Evolutionary conservation across 108 stramenopile species (phyloP).

Genomic region (Cyclotella atomus): DNA sequence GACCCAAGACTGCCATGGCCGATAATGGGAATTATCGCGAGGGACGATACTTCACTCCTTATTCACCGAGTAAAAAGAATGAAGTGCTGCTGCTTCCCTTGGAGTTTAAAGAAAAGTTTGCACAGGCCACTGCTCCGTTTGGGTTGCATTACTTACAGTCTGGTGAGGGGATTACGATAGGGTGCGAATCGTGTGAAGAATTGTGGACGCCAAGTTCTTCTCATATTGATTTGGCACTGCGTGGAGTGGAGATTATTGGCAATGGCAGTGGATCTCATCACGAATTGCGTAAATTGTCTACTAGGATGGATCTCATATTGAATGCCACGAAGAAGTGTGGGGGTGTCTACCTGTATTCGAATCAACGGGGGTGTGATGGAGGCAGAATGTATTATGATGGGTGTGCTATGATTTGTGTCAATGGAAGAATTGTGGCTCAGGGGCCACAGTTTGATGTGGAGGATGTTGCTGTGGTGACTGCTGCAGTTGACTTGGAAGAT

Average conservation of each 20-base stretch:
- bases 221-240: constrained; percentile 88
- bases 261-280: constrained; percentile 98
- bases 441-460: constrained; percentile 90
- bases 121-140: constrained; percentile 69
- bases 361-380: constrained; percentile 98
- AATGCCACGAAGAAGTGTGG: constrained; percentile 94
- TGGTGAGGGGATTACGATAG: constrained; percentile 76
- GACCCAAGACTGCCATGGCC: constrained; percentile 89
- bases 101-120: constrained; percentile 51
- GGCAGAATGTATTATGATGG: constrained; percentile 96
- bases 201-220: constrained; percentile 93
- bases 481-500: constrained; percentile 95
- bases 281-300: constrained; percentile 89
- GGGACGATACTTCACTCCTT: constrained; percentile 93
- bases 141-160: constrained; percentile 68
- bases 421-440: constrained; percentile 94
- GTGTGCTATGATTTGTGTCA: constrained; percentile 91
- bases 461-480: constrained; percentile 93
- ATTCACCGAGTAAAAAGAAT: constrained; percentile 29
- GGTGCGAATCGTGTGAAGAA: constrained; percentile 98
- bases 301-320: constrained; percentile 87
- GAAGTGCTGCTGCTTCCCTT: constrained; percentile 54
- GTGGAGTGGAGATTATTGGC: constrained; percentile 95
- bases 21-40: constrained; percentile 99
- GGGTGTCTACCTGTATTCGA: constrained; percentile 97